phyloP scores from a whole-genome alignment of 1,139 yeast species.

The Candida tetrigidarum region DNA sequence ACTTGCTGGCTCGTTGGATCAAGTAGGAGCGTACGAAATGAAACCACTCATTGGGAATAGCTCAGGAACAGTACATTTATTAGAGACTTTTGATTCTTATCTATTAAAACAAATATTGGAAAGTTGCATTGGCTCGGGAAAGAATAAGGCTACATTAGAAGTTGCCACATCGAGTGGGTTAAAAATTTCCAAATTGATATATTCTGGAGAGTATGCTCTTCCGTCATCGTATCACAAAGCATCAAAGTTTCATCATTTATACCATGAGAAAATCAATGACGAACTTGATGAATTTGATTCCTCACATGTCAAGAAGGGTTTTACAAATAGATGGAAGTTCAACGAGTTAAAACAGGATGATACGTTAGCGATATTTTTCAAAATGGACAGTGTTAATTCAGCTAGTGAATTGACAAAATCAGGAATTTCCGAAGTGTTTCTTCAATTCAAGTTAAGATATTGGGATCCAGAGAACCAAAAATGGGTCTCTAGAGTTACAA shows the following conservation, averaged over 20 bases:
- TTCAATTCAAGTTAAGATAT: constrained; percentile 38
- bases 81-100: constrained; percentile 29
- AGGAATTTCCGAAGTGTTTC: constrained; percentile 26
- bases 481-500: constrained; percentile 35
- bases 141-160: constrained; percentile 22
- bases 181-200: constrained; percentile 33
- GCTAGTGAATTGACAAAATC: constrained; percentile 21
- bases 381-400: constrained; percentile 33
- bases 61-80: constrained; percentile 32
- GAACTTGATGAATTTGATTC: constrained; percentile 37
- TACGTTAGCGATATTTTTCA: constrained; percentile 36
- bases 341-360: constrained; percentile 26
- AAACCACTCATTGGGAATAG: constrained; percentile 32
- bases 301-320: constrained; percentile 29
- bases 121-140: constrained; percentile 1
- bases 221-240: constrained; percentile 37
- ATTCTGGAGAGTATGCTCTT: constrained; percentile 32
- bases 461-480: constrained; percentile 25
- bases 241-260: constrained; percentile 25
- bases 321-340: constrained; percentile 43
- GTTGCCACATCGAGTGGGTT: constrained; percentile 35
- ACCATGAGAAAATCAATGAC: constrained; percentile 40
- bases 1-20: constrained; percentile 43
- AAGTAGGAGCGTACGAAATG: constrained; percentile 47
- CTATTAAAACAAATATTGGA: constrained; percentile 22